These are phyloP conservation scores for Acer yangbiense DNA, from an alignment of 345 rosid species.

Conservation along the genomic window DNA sequence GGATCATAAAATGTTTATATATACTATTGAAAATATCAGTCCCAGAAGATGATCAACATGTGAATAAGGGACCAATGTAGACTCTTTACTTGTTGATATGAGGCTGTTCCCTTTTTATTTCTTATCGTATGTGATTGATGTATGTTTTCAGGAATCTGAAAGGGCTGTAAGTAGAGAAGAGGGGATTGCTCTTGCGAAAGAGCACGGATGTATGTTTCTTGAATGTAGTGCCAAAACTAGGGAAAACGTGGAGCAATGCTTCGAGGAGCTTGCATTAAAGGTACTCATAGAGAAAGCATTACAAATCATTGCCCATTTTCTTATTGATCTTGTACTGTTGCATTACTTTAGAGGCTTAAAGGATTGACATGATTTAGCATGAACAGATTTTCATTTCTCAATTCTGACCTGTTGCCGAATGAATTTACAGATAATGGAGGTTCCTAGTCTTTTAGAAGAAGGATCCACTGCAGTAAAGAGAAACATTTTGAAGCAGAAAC, in stretches of 20 bases:
- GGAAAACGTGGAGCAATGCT: slow-evolving; percentile 86
- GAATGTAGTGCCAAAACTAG: slow-evolving; percentile 96
- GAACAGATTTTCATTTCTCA: not conserved
- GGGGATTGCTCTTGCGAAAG: slow-evolving; percentile 76
- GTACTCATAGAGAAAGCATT: slow-evolving; percentile 32
- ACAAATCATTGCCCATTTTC: not conserved
- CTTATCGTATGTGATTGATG: not conserved
- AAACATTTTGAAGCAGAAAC: slow-evolving; percentile 70
- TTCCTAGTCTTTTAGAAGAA: slow-evolving; percentile 92
- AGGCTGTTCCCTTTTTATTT: not conserved
- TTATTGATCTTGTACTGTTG: not conserved
- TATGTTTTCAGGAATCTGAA: slow-evolving; percentile 71
- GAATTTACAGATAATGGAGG: slow-evolving; percentile 76
- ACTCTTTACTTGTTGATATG: not conserved
- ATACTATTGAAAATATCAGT: not conserved
- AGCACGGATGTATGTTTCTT: slow-evolving; percentile 67
- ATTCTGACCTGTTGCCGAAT: slow-evolving; percentile 7
- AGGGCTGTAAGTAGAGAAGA: slow-evolving; percentile 87
- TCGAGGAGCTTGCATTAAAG: slow-evolving; percentile 87
- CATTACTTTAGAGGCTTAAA: not conserved
- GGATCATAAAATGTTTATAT: slow-evolving; percentile 17
- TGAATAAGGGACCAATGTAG: not conserved
- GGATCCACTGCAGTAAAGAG: slow-evolving; percentile 76
- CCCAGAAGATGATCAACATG: not conserved
- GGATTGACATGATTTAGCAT: not conserved